Evolutionary conservation across 768 basidiomycete genomes (phyloP), one percentile per base, ranked within the genome.

Genomic region (Russula emetica): DNA sequence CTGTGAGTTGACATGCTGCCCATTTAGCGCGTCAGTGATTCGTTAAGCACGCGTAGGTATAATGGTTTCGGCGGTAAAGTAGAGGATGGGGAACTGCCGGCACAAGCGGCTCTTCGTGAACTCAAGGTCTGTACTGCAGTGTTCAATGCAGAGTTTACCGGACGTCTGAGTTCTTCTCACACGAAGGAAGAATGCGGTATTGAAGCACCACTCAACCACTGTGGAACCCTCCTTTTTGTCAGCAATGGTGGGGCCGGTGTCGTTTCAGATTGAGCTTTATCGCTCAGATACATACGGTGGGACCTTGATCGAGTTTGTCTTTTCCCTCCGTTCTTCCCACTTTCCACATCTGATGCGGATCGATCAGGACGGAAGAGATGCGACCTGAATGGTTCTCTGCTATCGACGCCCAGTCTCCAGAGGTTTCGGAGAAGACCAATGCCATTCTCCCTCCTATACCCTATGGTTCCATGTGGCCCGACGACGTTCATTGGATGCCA

Each of bases 1-100:
- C 77, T 83, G 88, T 88, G 67, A 42, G 5, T 54, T 70, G 13
- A 20, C 20, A 18, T 34, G 47, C 38, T 20, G 30, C 38, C 10
- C 11, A 16, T 40, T 62, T 49, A 8, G 24, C 1, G 13, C 30
- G 16, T 30, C 3, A 22, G 13, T 45, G 2, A n/a, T 30, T 34
- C n/a, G 1, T 50, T 49, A 36, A 38, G 36, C 51, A 36, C 40
- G 49, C 28, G 67, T 69, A 93, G 92, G 70, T 93, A 83, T 70
- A 94, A 94, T 66, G 93, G 93, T 4, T 95, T 94, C 68, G 92
- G 91, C 20, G 93, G 93, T 11, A 96, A 96, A 74, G 85, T 91
- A 10, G 91, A 94, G 62, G 74, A 79, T 3, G 83, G 82, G 5
- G 93, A 96, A 73, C 85, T 86, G 0, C 75, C 84, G 20, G 68